Evolutionary conservation across 2,329 filamentous ascomycete species (phyloP).

Genomic region (Keithomyces neogunnii): DNA sequence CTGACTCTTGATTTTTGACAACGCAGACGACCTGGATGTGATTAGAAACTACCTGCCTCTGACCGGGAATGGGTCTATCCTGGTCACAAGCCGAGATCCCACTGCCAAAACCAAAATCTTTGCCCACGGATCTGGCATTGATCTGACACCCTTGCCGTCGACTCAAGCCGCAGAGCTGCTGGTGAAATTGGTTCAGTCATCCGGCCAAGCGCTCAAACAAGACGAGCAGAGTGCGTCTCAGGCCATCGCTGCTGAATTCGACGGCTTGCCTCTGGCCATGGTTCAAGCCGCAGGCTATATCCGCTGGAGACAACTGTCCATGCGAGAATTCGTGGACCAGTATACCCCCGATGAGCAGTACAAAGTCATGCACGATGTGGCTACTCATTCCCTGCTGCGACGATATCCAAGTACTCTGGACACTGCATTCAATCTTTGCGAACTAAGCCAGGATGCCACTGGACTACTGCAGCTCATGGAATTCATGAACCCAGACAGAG

Average conservation of each 20-base stretch:
- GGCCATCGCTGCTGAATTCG: not conserved
- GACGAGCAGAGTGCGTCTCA: not conserved
- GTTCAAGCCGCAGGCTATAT: not conserved
- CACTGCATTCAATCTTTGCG: not conserved
- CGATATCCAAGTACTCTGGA: not conserved
- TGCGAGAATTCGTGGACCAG: not conserved
- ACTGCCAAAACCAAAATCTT: slow-evolving; percentile 2
- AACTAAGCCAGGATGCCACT: not conserved
- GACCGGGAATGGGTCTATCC: not conserved
- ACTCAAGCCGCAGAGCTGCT: not conserved
- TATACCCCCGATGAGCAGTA: not conserved
- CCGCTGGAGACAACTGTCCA: not conserved
- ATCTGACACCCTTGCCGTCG: not conserved
- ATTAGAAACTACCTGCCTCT: not conserved
- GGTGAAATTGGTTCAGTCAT: not conserved
- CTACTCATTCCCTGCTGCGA: not conserved
- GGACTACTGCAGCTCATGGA: not conserved
- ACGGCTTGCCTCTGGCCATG: not conserved
- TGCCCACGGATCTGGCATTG: not conserved
- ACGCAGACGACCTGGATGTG: slow-evolving; percentile 1
- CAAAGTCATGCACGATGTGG: not conserved
- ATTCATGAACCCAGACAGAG: not conserved
- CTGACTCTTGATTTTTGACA: slow-evolving; percentile 2
- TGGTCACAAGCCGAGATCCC: slow-evolving; percentile 3
- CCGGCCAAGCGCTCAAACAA: not conserved